Percentiles rank a stretch among this genome's conserved stretches.
phyloP scores from a whole-genome alignment of 1,284 basidiomycete species.

The Vanrija sp. region DNA sequence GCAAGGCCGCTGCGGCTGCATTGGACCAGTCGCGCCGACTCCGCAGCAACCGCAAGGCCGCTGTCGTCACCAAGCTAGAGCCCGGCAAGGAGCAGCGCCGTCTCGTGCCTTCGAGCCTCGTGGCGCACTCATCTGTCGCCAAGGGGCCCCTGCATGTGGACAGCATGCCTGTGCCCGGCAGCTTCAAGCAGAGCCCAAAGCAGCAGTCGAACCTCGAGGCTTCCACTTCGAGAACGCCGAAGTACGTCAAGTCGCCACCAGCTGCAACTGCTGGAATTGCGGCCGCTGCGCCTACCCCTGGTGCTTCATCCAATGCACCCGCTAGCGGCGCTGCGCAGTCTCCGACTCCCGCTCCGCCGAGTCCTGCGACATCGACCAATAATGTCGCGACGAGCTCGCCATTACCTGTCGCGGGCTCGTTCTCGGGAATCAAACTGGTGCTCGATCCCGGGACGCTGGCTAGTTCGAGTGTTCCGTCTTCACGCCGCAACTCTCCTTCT shows the following conservation, averaged over 20 bases:
- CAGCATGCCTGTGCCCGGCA: slow-evolving; percentile 10
- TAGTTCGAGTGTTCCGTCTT: slow-evolving; percentile 6
- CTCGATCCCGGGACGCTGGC: slow-evolving; percentile 21
- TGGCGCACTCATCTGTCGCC: slow-evolving; percentile 16
- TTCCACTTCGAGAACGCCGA: too few species aligned
- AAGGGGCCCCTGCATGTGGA: slow-evolving; percentile 16
- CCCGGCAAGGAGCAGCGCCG: neutral
- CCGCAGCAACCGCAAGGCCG: neutral
- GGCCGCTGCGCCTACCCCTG: neutral
- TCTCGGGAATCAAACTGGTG: slow-evolving; percentile 26
- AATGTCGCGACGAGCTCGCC: neutral
- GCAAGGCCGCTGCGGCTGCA: neutral
- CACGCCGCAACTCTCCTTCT: slow-evolving; percentile 1
- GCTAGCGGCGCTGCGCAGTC: slow-evolving; percentile 12
- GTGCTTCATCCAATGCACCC: slow-evolving; percentile 5
- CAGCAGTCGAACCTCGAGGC: too few species aligned
- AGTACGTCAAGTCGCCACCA: neutral
- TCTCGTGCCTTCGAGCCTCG: slow-evolving; percentile 3
- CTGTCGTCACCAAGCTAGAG: slow-evolving; percentile 2
- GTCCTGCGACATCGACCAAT: neutral
- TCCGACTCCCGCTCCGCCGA: slow-evolving; percentile 14
- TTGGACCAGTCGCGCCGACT: neutral
- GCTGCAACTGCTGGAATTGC: neutral
- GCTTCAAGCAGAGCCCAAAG: neutral
- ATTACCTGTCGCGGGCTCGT: slow-evolving; percentile 7